phyloP scores from a whole-genome alignment of 495 filamentous ascomycete genomes.

The Penicillium silybi region DNA sequence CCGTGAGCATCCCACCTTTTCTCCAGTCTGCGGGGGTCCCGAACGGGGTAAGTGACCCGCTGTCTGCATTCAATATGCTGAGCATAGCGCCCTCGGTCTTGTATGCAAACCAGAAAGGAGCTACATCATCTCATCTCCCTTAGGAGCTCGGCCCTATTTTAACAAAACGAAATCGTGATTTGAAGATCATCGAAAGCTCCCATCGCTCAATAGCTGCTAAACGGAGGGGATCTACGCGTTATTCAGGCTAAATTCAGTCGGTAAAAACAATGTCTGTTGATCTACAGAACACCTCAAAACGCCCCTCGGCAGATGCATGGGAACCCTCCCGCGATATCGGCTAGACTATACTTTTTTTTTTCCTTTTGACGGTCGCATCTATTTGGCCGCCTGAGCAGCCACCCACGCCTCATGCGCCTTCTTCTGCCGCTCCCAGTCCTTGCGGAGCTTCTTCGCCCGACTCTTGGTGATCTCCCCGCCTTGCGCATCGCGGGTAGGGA shows the following conservation, averaged over 20 bases:
- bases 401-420: slow-evolving; percentile 72
- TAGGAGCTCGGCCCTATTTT: too few species aligned
- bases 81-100: neutral
- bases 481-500: slow-evolving; percentile 71
- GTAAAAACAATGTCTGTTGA: neutral
- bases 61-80: neutral
- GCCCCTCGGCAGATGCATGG: slow-evolving; percentile 11
- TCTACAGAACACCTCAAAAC: slow-evolving; percentile 1
- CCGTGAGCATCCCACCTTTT: neutral
- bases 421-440: slow-evolving; percentile 91
- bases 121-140: too few species aligned
- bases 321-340: neutral
- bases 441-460: slow-evolving; percentile 75
- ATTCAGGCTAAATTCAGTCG: neutral
- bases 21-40: neutral
- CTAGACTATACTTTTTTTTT: slow-evolving; percentile 5
- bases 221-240: neutral
- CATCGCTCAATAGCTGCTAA: neutral
- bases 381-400: slow-evolving; percentile 32
- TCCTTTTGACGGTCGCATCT: neutral
- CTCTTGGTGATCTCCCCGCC: slow-evolving; percentile 82
- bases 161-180: too few species aligned
- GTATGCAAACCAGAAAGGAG: neutral
- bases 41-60: slow-evolving; percentile 1
- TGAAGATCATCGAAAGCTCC: neutral